Percentiles rank a stretch among this genome's conserved stretches.
Conservation (phyloP, 2,329 filamentous ascomycete species). For the Hypomyces rosellus region DNA sequence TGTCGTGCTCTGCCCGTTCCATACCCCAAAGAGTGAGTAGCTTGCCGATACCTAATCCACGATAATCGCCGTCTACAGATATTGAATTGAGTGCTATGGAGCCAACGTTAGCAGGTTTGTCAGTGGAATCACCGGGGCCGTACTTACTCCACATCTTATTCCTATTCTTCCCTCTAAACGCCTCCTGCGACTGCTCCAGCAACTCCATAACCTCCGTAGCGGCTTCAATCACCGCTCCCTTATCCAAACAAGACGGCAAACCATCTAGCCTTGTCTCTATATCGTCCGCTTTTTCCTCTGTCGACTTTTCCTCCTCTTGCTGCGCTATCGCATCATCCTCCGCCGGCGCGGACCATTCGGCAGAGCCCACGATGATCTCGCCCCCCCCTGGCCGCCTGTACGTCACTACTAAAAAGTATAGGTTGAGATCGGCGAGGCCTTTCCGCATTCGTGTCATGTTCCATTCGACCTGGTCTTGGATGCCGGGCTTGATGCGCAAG, state of each 20-base stretch:
- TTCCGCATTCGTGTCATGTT: conserved; percentile 8
- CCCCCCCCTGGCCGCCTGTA: not conserved
- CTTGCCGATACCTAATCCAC: conserved; percentile 13
- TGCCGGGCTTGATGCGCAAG: conserved; percentile 12
- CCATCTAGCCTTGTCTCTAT: conserved; percentile 3
- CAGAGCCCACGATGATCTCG: conserved; percentile 11
- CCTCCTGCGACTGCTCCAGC: conserved; percentile 6
- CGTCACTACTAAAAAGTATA: conserved; percentile 7
- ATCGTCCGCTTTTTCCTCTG: conserved; percentile 6
- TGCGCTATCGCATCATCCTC: not conserved
- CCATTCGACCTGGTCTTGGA: conserved; percentile 13
- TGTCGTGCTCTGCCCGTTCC: conserved; percentile 6
- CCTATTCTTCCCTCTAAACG: conserved; percentile 1
- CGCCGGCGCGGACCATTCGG: conserved; percentile 11
- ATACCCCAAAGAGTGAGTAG: conserved; percentile 13
- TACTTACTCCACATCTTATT: conserved; percentile 14
- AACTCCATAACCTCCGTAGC: conserved; percentile 10
- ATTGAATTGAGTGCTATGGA: conserved; percentile 13
- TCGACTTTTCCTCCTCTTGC: not conserved
- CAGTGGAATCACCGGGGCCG: not conserved
- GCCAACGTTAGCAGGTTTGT: not conserved
- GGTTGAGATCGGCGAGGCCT: conserved; percentile 1
- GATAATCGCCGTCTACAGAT: conserved; percentile 11
- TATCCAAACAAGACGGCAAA: conserved; percentile 11
- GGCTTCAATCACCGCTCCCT: conserved; percentile 6